phyloP scores from a whole-genome alignment of 768 basidiomycete species.

The Imleria badia region DNA sequence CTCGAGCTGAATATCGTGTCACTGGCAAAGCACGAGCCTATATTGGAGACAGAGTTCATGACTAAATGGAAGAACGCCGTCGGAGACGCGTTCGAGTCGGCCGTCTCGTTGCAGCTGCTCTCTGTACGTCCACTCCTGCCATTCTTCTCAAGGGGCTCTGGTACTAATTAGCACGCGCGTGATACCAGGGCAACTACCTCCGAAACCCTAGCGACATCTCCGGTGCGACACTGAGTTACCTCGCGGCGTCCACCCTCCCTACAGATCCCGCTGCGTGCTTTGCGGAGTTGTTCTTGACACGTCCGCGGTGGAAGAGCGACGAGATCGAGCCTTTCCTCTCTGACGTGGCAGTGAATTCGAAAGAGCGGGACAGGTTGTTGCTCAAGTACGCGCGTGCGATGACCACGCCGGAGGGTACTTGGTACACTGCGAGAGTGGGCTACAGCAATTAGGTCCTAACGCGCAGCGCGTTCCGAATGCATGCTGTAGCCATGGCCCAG shows the following conservation, averaged over 20 bases:
- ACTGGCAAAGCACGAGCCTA: slow-evolving; percentile 52
- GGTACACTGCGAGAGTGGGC: slow-evolving; percentile 72
- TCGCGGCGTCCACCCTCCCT: slow-evolving; percentile 74
- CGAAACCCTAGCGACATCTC: slow-evolving; percentile 37
- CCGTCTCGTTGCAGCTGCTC: slow-evolving; percentile 66
- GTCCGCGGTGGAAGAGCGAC: slow-evolving; percentile 70
- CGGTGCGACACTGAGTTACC: slow-evolving; percentile 57
- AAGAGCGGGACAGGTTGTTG: slow-evolving; percentile 85
- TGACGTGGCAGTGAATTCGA: slow-evolving; percentile 79
- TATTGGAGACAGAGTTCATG: slow-evolving; percentile 56
- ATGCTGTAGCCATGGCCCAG: too few species aligned
- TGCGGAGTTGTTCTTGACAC: slow-evolving; percentile 82
- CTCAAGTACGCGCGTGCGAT: slow-evolving; percentile 83
- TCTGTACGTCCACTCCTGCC: slow-evolving; percentile 43
- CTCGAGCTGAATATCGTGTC: neutral
- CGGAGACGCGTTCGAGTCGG: slow-evolving; percentile 71
- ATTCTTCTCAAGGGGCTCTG: neutral
- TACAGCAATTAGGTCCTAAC: slow-evolving; percentile 50
- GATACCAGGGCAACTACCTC: slow-evolving; percentile 77
- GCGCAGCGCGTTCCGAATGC: neutral
- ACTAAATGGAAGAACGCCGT: slow-evolving; percentile 68
- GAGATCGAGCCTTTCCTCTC: slow-evolving; percentile 81
- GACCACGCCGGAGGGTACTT: slow-evolving; percentile 63
- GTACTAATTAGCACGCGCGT: neutral
- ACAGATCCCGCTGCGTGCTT: slow-evolving; percentile 80